phyloP scores from a whole-genome alignment of 352 stramenopile genomes.

The Phytophthora sansomeana region DNA sequence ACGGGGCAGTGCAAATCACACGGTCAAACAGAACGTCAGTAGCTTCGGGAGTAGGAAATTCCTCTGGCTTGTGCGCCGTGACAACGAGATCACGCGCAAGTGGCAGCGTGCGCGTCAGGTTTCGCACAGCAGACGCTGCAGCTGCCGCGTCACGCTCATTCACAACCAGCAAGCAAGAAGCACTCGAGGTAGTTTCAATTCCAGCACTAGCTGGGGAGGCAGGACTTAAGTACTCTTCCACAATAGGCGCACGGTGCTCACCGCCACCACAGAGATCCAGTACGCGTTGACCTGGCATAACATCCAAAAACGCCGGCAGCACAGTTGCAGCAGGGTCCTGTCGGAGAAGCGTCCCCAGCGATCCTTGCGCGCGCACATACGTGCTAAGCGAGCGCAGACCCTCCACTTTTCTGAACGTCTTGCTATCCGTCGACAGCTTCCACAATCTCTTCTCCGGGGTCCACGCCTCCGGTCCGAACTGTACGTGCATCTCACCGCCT shows the following conservation, averaged over 20 bases:
- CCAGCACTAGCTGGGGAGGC: conserved; percentile 15
- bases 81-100: conserved; percentile 61
- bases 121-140: conserved; percentile 58
- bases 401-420: conserved; percentile 89
- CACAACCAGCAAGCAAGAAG: conserved; percentile 57
- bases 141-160: conserved; percentile 75
- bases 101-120: conserved; percentile 63
- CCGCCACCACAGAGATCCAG: conserved; percentile 76
- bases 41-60: conserved; percentile 61
- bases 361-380: conserved; percentile 92
- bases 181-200: conserved; percentile 23
- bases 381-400: conserved; percentile 90
- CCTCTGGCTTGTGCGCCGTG: conserved; percentile 75
- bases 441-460: conserved; percentile 68
- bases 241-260: conserved; percentile 69
- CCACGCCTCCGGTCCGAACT: conserved; percentile 76
- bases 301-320: conserved; percentile 94
- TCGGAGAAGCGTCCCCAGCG: conserved; percentile 90
- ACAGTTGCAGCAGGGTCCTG: conserved; percentile 98
- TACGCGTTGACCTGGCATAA: conserved; percentile 82
- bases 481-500: conserved; percentile 62
- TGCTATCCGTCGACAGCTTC: conserved; percentile 81
- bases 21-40: conserved; percentile 68
- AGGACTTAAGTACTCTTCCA: conserved; percentile 52
- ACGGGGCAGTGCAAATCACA: conserved; percentile 78